Evolutionary conservation across 139 green algal genomes (phyloP), one percentile per base, ranked within the genome.

Genomic region (Coelastrella sp.): DNA sequence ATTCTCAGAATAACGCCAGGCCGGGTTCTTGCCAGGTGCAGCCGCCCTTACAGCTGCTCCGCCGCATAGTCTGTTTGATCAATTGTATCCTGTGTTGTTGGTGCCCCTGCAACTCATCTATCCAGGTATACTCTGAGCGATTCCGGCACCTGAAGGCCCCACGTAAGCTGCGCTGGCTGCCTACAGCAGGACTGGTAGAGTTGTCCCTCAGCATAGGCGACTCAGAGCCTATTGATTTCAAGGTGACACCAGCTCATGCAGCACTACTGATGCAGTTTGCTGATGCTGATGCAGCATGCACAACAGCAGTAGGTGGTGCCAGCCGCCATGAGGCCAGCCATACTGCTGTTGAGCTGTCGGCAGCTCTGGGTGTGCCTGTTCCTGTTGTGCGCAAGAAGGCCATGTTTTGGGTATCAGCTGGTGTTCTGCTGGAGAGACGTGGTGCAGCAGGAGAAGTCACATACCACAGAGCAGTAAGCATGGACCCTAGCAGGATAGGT

Each of bases 371-470:
- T 0, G 65, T 98, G 57, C 75, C 92, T 0, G 27, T 85, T n/a
- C 80, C 91, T 5, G 79, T 94, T 25, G 90, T 99, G 66, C 91
- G 95, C 6, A 87, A 89, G 65, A 96, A 95, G 63, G 92, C 95
- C 27, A 80, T 96, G 19, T 97, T 98, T 83, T 99, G 98, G 98
- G 93, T 99, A 49, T 97, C 97, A 75, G 93, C 97, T 72, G 97
- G 97, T 0, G 88, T 97, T 35, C 78, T 98, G 25, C 25, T 91
- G 56, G 95, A 97, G 92, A 75, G 80, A 25, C 91, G 92, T 0
- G 35, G n/a, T 10, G 27, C 27, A 4, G 74, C 24, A 4, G 91
- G 73, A 1, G 82, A 92, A 20, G 78, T 94, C 12, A 57, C 90
- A 65, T 96, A 95, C 91, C 83, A 66, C 1, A 56, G 90, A 14